Evolutionary conservation across 2,329 filamentous ascomycete species (phyloP), one percentile per base, ranked within the genome.

Genomic region (Phyllosticta ampelicida): DNA sequence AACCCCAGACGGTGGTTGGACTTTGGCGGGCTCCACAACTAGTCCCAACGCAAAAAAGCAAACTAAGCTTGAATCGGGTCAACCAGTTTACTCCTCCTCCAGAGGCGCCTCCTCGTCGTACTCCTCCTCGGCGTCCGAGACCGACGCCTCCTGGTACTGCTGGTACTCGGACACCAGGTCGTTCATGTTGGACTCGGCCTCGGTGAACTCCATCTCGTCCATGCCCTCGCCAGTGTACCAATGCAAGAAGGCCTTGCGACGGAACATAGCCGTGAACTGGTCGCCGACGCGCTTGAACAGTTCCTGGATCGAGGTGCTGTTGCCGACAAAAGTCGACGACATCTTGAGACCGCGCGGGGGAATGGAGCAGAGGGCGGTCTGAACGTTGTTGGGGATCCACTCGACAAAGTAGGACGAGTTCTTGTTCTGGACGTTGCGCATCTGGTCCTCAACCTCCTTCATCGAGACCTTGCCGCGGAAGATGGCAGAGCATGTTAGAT

Each of bases 141-240:
- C 85, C 71, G 89, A 89, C 74, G 94, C 94, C 77, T 99, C 94
- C 85, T 99, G 94, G 86, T 99, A 99, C 79, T 99, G 94, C 85
- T 97, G 94, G 83, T 99, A 99, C 79, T 99, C 94, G 62, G 90
- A 95, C 71, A 99, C 92, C 74, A 99, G 82, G 78, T 99, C 94
- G 83, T 99, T 97, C 94, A 99, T 97, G 84, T 99, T 99, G 80
- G 89, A 95, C 86, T 99, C 94, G 69, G 94, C 94, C 85, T 99
- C 94, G 74, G 94, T 99, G 83, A 99, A 99, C 82, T 99, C 94
- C 94, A 99, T 97, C 87, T 99, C 94, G 80, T 99, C 94, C 94
- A 99, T 99, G 81, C 94, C 94, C 85, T 99, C 94, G 74, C 91
- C 91, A 85, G 94, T 99, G 82, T 99, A 99, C 94, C 94, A 99